A percentile compares a stretch with the other conserved stretches of the same genome.
phyloP scores from a whole-genome alignment of 139 green algal genomes.

The Chlamydomonas schloesseri region DNA sequence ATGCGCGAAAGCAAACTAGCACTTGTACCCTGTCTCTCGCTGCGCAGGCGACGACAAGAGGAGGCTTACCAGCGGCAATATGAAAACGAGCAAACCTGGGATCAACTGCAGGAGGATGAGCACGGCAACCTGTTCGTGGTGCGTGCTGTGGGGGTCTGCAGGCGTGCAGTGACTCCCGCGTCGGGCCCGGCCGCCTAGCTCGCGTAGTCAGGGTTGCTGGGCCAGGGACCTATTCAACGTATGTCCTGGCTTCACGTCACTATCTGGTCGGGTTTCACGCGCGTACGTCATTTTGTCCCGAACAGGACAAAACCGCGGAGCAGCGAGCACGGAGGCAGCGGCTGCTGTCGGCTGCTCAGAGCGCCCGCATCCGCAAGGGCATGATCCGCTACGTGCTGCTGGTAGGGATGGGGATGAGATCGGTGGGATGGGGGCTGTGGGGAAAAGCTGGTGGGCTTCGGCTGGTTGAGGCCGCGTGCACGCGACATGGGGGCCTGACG shows the following conservation, averaged over 20 bases:
- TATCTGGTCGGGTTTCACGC: background rate
- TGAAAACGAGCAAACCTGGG: constrained; percentile 89
- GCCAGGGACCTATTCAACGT: no score
- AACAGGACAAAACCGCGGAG: constrained; percentile 77
- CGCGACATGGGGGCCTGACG: no score
- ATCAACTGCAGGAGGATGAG: constrained; percentile 91
- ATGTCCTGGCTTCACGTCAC: background rate
- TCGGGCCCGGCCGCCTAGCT: no score
- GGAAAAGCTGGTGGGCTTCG: no score
- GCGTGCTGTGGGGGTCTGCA: no score
- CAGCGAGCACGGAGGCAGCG: constrained; percentile 72
- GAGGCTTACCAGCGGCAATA: constrained; percentile 83
- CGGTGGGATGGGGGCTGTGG: no score
- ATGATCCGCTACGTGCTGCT: constrained; percentile 94
- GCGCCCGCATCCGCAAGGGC: constrained; percentile 84
- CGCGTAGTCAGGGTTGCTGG: no score
- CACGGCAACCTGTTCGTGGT: constrained; percentile 84
- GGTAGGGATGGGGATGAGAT: no score
- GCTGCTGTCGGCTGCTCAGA: constrained; percentile 64
- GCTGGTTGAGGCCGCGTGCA: no score
- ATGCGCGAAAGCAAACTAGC: no score
- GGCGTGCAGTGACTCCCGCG: no score
- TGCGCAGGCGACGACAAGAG: constrained; percentile 56
- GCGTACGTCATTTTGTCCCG: background rate
- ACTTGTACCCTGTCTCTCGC: background rate